These are phyloP conservation scores for Pyrenophora tritici-repentis DNA, from an alignment of 2,329 filamentous ascomycete species.

Conservation along the genomic window DNA sequence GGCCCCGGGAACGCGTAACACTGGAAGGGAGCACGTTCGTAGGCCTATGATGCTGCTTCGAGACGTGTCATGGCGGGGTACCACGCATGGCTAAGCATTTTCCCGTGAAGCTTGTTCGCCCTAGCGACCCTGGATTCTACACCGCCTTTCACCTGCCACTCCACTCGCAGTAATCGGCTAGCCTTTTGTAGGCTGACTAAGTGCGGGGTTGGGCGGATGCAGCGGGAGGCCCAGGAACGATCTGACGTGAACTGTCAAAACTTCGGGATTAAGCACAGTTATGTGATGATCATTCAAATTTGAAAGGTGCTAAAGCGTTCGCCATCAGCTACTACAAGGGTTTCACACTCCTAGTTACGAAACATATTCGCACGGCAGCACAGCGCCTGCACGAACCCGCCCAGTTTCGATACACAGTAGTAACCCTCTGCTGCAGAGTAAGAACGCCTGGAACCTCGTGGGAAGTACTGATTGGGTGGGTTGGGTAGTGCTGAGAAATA, in stretches of 20 bases:
- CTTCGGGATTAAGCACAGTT: no score
- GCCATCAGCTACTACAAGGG: background rate
- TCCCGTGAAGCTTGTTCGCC: slow-evolving; percentile 25
- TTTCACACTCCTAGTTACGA: background rate
- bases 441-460: background rate
- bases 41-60: slow-evolving; percentile 11
- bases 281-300: background rate
- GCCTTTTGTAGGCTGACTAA: background rate
- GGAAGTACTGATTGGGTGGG: slow-evolving; percentile 8
- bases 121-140: slow-evolving; percentile 1
- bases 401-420: background rate
- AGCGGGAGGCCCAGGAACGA: slow-evolving; percentile 6
- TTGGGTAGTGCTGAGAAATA: slow-evolving; percentile 7
- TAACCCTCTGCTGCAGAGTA: background rate
- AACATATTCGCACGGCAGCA: background rate
- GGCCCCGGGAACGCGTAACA: background rate
- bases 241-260: background rate
- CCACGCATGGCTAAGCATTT: slow-evolving; percentile 22
- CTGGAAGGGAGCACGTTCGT: background rate
- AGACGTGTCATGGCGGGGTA: slow-evolving; percentile 17
- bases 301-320: background rate
- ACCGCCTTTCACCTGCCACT: slow-evolving; percentile 10
- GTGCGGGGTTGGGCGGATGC: slow-evolving; percentile 1
- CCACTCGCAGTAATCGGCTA: background rate
- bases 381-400: background rate